These are phyloP conservation scores for Yueomyces sp. DNA, from an alignment of 805 yeast species.

Conservation along the genomic window DNA sequence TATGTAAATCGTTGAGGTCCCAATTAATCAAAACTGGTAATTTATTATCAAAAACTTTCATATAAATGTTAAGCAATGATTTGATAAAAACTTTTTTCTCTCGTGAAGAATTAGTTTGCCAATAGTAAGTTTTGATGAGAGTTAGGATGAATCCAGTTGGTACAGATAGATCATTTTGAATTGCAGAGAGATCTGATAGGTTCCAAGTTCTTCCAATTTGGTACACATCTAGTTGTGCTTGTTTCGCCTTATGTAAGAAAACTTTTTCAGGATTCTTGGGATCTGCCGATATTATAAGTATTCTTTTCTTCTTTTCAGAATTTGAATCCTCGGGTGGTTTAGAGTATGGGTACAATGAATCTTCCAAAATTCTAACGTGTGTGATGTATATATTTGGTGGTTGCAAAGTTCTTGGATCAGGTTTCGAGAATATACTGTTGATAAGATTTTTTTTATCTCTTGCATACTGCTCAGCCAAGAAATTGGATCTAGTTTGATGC, in stretches of 20 bases:
- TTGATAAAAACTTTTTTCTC: constrained; percentile 48
- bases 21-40: constrained; percentile 42
- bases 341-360: constrained; percentile 49
- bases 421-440: constrained; percentile 35
- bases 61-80: constrained; percentile 37
- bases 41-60: constrained; percentile 41
- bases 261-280: constrained; percentile 58
- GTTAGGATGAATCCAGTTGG: constrained; percentile 44
- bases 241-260: constrained; percentile 74
- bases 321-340: constrained; percentile 51
- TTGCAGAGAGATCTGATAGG: constrained; percentile 47
- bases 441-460: constrained; percentile 37
- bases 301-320: constrained; percentile 42
- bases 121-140: constrained; percentile 70
- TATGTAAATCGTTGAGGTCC: constrained; percentile 30
- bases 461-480: constrained; percentile 45
- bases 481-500: constrained; percentile 19
- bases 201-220: constrained; percentile 94
- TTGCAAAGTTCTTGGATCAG: constrained; percentile 28
- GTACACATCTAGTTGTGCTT: constrained; percentile 42
- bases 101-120: constrained; percentile 52
- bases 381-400: constrained; percentile 52
- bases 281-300: constrained; percentile 32
- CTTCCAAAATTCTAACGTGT: constrained; percentile 66
- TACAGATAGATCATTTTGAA: constrained; percentile 41